Conservation (phyloP, 2,329 filamentous ascomycete genomes). For the Neofusicoccum sp. region DNA sequence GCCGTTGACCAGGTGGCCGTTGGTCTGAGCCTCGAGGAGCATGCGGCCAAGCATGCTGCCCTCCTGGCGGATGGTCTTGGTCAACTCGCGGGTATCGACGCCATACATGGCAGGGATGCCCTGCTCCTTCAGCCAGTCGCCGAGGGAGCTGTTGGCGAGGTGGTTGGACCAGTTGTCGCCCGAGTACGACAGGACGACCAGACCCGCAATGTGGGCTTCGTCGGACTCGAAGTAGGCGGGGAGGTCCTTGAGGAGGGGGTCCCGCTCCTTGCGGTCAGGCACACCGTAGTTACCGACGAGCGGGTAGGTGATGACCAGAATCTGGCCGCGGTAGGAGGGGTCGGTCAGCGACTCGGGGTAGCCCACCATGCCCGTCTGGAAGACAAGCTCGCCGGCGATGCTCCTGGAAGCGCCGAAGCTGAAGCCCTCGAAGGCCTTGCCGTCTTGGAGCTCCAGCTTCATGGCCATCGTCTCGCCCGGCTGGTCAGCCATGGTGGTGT, state of each 20-base stretch:
- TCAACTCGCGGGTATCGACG: constrained; percentile 88
- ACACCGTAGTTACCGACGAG: constrained; percentile 97
- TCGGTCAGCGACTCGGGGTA: constrained; percentile 93
- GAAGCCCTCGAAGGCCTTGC: constrained; percentile 85
- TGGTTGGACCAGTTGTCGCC: constrained; percentile 96
- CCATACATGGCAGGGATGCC: constrained; percentile 91
- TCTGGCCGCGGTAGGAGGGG: constrained; percentile 86
- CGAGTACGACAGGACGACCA: constrained; percentile 87
- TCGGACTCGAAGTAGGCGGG: constrained; percentile 91
- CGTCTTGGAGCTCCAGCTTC: constrained; percentile 90
- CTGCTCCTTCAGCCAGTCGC: constrained; percentile 94
- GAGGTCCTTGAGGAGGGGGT: constrained; percentile 79
- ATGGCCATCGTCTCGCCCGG: constrained; percentile 41
- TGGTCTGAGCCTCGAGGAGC: constrained; percentile 36
- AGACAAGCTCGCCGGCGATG: constrained; percentile 94
- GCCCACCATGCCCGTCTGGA: constrained; percentile 99
- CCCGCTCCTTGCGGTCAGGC: constrained; percentile 78
- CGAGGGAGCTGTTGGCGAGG: constrained; percentile 84
- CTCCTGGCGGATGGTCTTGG: constrained; percentile 88
- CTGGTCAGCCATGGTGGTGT: constrained; percentile 13
- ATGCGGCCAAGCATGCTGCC: constrained; percentile 95
- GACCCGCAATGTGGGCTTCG: constrained; percentile 88
- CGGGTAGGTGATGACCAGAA: constrained; percentile 94
- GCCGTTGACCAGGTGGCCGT: constrained; percentile 40
- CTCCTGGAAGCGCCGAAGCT: constrained; percentile 96